Percentiles rank a stretch among this genome's conserved stretches.
Evolutionary conservation across 257 asterid genomes (phyloP).

Genomic region (Leonotis leonurus): DNA sequence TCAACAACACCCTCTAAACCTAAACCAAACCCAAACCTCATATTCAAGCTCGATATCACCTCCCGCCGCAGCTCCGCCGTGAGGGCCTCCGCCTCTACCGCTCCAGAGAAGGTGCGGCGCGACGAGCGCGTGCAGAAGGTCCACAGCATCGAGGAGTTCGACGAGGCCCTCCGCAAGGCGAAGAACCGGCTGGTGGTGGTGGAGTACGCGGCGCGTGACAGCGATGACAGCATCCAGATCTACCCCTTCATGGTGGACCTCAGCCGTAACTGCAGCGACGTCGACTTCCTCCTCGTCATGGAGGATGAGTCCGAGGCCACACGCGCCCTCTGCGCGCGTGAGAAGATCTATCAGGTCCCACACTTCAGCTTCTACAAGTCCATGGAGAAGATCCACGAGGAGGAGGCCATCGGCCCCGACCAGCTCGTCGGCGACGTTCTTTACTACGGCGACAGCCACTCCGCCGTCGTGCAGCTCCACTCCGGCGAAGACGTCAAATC

Average conservation of each 20-base stretch:
- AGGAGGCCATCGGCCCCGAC: conserved; percentile 85
- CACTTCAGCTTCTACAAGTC: conserved; percentile 91
- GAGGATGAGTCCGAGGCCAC: conserved; percentile 77
- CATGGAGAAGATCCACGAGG: conserved; percentile 93
- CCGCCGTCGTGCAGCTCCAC: conserved; percentile 80
- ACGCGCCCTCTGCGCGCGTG: conserved; percentile 68
- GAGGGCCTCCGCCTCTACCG: conserved; percentile 38
- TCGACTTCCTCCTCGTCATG: conserved; percentile 69
- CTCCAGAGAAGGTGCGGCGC: conserved; percentile 32
- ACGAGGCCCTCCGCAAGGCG: conserved; percentile 60
- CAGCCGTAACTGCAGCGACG: conserved; percentile 85
- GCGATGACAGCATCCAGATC: conserved; percentile 43
- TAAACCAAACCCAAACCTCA: too few species aligned
- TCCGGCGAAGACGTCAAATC: conserved; percentile 63
- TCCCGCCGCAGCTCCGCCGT: background rate
- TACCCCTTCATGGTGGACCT: conserved; percentile 91
- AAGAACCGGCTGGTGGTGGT: conserved; percentile 77
- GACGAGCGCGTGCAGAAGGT: conserved; percentile 56
- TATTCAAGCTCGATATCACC: too few species aligned
- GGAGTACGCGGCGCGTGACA: conserved; percentile 58
- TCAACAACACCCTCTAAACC: conserved; percentile 13
- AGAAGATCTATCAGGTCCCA: conserved; percentile 61
- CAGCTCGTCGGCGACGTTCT: conserved; percentile 77
- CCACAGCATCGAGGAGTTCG: conserved; percentile 60
- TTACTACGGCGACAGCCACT: conserved; percentile 91